phyloP scores from a whole-genome alignment of 139 green algal species.

The Tetradesmus lagerheimii region DNA sequence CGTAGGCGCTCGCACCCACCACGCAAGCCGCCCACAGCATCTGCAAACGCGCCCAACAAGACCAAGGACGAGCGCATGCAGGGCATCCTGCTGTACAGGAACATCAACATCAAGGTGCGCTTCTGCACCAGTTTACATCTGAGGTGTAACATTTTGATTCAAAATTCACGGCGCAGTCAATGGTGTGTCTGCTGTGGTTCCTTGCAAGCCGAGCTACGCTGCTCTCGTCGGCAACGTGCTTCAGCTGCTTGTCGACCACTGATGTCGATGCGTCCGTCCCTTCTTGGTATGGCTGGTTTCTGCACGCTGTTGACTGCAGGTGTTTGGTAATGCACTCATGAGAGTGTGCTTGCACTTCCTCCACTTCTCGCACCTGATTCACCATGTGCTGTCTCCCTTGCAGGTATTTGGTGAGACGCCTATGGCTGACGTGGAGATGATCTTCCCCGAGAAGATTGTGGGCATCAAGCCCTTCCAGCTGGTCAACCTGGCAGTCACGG shows the following conservation, averaged over 20 bases:
- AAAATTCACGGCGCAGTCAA: too few relatives aligned
- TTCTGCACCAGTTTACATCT: background rate
- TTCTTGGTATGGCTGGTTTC: too few relatives aligned
- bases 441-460: conserved; percentile 84
- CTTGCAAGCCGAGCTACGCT: too few relatives aligned
- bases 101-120: conserved; percentile 61
- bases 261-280: too few relatives aligned
- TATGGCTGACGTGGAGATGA: conserved; percentile 85
- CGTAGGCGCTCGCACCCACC: conserved; percentile 3
- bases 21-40: conserved; percentile 35
- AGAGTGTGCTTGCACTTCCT: too few relatives aligned
- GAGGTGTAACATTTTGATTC: too few relatives aligned
- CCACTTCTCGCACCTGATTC: too few relatives aligned
- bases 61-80: conserved; percentile 45
- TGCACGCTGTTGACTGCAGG: too few relatives aligned
- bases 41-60: conserved; percentile 37
- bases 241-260: too few relatives aligned
- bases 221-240: too few relatives aligned
- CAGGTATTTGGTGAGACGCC: conserved; percentile 76
- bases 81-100: conserved; percentile 58
- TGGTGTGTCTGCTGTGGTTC: too few relatives aligned
- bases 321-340: background rate
- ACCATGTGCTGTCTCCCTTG: background rate
- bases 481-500: conserved; percentile 44
- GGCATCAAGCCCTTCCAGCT: conserved; percentile 48